Evolutionary conservation across 352 stramenopile species (phyloP), one percentile per base, ranked within the genome.

Genomic region (Elongisporangium undulatum): DNA sequence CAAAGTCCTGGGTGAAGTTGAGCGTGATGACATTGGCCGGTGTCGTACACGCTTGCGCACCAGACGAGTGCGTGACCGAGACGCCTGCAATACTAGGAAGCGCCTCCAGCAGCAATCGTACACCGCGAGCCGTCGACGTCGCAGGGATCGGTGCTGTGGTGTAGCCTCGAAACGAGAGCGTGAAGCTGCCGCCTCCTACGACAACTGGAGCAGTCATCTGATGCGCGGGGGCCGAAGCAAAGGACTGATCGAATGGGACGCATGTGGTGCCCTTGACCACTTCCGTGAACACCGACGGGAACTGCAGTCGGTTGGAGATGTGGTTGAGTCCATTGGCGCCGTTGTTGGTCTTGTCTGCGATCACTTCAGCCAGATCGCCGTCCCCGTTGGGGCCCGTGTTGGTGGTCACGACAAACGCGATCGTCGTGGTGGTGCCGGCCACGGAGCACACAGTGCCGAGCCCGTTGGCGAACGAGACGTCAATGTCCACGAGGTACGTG

Each of bases 1-100:
- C 81, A 69, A 91, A 93, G 62, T 93, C 82, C 57, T 90, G 81
- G 1, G 76, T 93, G 60, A 93, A 93, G 24, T 79, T 90, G 41
- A 93, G 57, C 19, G 69, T 74, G 51, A 85, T 86, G 48, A 81
- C 64, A 55, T 91, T 93, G 26, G 69, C 58, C 2, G 81, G 84
- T 0, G 68, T 82, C 53, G 87, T 76, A 34, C 84, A 93, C 7
- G 71, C 77, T 56, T 89, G 75, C 0, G 77, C 74, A 48, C 79
- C 82, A 9, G 29, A 41, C 0, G 75, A 72, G 58, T 80, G 82
- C 24, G 58, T 78, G 15, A 93, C 66, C 16, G 71, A 58, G 15
- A 93, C 64, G 39, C 79, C 79, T 49, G 82, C 62, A 39, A 90
- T 81, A 1, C 70, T 72, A 0, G 79, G 74, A 17, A 93, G 58